Percentiles rank a stretch among this genome's conserved stretches.
Evolutionary conservation across 2,329 filamentous ascomycete species (phyloP).

Genomic region (Paracamarosporium sp.): DNA sequence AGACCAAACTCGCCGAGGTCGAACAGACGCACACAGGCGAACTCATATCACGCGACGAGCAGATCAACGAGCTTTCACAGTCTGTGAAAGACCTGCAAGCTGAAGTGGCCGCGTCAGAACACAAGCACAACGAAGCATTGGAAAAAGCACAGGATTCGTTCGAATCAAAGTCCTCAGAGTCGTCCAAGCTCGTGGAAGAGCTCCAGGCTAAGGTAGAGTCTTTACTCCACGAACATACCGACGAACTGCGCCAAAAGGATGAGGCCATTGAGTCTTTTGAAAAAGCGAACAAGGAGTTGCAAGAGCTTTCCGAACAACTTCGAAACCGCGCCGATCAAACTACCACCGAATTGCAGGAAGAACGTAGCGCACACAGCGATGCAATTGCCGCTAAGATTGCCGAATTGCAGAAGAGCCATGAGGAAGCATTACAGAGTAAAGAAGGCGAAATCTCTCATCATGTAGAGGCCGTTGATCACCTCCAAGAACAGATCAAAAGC

Average conservation of each 20-base stretch:
- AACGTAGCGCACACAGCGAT: constrained; percentile 35
- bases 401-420: constrained; percentile 34
- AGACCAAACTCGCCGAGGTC: constrained; percentile 33
- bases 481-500: constrained; percentile 40
- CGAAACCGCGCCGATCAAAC: constrained; percentile 39
- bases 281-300: constrained; percentile 32
- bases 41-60: constrained; percentile 32
- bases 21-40: constrained; percentile 38
- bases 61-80: constrained; percentile 35
- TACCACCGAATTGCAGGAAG: constrained; percentile 34
- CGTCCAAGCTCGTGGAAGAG: constrained; percentile 37
- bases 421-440: constrained; percentile 30
- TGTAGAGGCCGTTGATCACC: constrained; percentile 37
- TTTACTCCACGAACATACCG: constrained; percentile 40
- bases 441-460: constrained; percentile 38
- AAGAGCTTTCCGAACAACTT: constrained; percentile 31
- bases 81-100: constrained; percentile 32
- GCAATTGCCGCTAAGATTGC: constrained; percentile 31
- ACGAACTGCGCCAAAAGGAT: constrained; percentile 39
- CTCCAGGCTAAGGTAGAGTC: constrained; percentile 39
- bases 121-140: constrained; percentile 30
- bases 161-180: constrained; percentile 37
- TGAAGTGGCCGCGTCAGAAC: constrained; percentile 27
- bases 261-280: constrained; percentile 35
- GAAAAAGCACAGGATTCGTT: constrained; percentile 31